phyloP scores from a whole-genome alignment of 164 flowering plant species.

The Echeveria elegans region DNA sequence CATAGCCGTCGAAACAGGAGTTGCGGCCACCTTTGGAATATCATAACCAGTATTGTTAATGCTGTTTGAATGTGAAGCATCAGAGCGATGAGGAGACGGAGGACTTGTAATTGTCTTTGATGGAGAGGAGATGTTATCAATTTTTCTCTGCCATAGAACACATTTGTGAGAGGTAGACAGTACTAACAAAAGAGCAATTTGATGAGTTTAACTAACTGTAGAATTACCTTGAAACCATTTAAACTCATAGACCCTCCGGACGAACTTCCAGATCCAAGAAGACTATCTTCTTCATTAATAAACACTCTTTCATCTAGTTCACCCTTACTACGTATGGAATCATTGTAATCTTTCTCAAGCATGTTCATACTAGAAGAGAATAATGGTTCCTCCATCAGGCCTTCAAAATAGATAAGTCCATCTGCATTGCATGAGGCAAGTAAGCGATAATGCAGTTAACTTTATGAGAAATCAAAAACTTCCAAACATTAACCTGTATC shows the following conservation, averaged over 20 bases:
- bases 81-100: conserved; percentile 67
- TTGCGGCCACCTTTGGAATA: conserved; percentile 45
- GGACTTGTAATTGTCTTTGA: conserved; percentile 62
- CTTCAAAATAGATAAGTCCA: conserved; percentile 73
- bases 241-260: conserved; percentile 63
- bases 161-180: background rate
- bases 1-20: conserved; percentile 97
- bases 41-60: conserved; percentile 34
- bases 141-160: conserved; percentile 47
- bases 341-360: conserved; percentile 75
- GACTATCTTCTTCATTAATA: conserved; percentile 68
- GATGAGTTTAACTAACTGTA: background rate
- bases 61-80: conserved; percentile 45
- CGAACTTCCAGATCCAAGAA: conserved; percentile 73
- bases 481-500: conserved; percentile 42
- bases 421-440: conserved; percentile 33
- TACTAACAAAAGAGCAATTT: background rate
- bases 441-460: background rate
- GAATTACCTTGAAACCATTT: conserved; percentile 61
- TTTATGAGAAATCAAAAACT: background rate
- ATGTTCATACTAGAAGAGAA: conserved; percentile 41
- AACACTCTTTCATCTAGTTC: conserved; percentile 87
- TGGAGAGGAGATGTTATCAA: conserved; percentile 65
- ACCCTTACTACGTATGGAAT: conserved; percentile 52
- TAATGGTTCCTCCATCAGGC: conserved; percentile 60